phyloP scores from a whole-genome alignment of 2,329 filamentous ascomycete species.

The Xylariales sp. region DNA sequence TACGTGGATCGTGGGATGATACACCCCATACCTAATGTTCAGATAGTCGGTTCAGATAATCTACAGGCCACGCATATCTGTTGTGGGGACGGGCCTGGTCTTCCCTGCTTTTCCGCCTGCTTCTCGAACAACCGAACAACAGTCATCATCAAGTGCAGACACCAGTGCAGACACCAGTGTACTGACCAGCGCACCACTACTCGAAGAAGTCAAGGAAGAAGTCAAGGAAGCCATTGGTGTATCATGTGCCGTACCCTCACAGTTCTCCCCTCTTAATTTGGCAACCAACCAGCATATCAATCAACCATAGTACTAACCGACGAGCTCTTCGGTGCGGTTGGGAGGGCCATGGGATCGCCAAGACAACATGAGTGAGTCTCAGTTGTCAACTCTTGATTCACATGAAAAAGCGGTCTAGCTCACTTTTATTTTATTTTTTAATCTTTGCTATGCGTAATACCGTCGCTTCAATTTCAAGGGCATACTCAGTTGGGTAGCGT shows the following conservation, averaged over 20 bases:
- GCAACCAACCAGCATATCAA: neutral
- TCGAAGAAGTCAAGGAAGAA: conserved; percentile 9
- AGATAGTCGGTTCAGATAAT: conserved; percentile 30
- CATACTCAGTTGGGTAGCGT: neutral
- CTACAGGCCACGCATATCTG: neutral
- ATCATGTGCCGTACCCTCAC: conserved; percentile 22
- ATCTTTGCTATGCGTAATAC: conserved; percentile 5
- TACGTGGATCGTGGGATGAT: conserved; percentile 17
- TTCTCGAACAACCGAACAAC: no score
- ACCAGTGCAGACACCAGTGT: no score
- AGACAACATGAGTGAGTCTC: conserved; percentile 7
- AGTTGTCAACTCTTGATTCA: conserved; percentile 8
- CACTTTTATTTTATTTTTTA: neutral
- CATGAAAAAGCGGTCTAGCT: conserved; percentile 29
- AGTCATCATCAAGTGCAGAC: no score
- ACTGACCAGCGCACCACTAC: no score
- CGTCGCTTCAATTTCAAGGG: conserved; percentile 17
- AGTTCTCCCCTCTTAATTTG: conserved; percentile 4
- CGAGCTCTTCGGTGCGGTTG: neutral
- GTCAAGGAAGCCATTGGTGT: conserved; percentile 26
- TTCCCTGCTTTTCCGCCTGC: conserved; percentile 19
- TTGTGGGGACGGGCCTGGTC: conserved; percentile 14
- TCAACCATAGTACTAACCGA: neutral
- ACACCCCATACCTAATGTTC: conserved; percentile 21
- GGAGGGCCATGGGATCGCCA: conserved; percentile 2